A percentile compares a stretch with the other conserved stretches of the same genome.
Evolutionary conservation across 2,329 filamentous ascomycete genomes (phyloP).

Genomic region (Trichoderma brevicompactum): DNA sequence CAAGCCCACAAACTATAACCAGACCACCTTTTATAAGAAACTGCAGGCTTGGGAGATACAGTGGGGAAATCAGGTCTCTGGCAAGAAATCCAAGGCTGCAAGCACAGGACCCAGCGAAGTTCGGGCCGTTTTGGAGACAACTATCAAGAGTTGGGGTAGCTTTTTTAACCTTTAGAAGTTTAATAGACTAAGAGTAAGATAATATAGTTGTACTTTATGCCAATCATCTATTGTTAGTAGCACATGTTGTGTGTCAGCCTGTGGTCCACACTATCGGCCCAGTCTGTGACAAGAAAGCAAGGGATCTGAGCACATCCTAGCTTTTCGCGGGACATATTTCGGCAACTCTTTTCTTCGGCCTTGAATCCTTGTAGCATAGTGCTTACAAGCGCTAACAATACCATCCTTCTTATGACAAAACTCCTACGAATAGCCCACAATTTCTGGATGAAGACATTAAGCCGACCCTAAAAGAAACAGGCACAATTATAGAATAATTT

Average conservation of each 20-base stretch:
- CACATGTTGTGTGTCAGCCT: neutral
- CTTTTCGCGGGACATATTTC: neutral
- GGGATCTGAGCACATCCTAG: neutral
- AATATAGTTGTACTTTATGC: neutral
- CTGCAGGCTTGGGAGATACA: constrained; percentile 19
- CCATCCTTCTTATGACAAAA: too few relatives aligned
- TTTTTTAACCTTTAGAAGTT: constrained; percentile 4
- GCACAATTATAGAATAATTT: too few relatives aligned
- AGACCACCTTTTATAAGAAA: constrained; percentile 27
- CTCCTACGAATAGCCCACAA: too few relatives aligned
- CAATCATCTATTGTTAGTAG: neutral
- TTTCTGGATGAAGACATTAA: too few relatives aligned
- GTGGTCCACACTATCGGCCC: neutral
- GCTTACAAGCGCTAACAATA: neutral
- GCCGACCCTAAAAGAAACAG: too few relatives aligned
- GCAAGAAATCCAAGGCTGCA: neutral
- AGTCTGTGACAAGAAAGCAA: neutral
- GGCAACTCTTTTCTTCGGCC: neutral
- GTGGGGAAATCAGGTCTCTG: constrained; percentile 20
- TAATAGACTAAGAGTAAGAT: neutral
- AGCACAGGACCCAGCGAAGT: neutral
- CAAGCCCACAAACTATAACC: constrained; percentile 24
- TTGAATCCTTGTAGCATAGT: neutral
- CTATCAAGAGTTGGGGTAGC: constrained; percentile 6
- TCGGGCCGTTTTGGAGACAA: constrained; percentile 1